These are phyloP conservation scores for Phoenix roebelenii DNA, from an alignment of 176 grass and related monocot genomes.

Conservation along the genomic window DNA sequence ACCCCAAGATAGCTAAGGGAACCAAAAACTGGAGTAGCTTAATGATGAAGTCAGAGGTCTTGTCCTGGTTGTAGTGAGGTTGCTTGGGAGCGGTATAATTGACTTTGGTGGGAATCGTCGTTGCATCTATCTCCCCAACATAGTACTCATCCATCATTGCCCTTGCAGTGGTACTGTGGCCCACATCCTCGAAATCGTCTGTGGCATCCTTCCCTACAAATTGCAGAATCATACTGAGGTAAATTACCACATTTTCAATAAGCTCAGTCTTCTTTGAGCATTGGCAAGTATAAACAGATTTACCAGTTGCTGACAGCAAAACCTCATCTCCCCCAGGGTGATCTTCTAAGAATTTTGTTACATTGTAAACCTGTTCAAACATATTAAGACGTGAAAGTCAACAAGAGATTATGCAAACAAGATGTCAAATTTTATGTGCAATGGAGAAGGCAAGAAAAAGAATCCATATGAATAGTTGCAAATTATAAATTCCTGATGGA, in stretches of 20 bases:
- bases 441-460: too few species aligned
- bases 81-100: constrained; percentile 9
- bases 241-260: too few species aligned
- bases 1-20: constrained; percentile 7
- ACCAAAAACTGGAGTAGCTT: constrained; percentile 15
- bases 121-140: constrained; percentile 26
- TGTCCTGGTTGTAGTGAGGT: constrained; percentile 17
- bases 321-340: constrained; percentile 97
- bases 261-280: too few species aligned
- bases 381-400: background rate
- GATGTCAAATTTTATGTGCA: too few species aligned
- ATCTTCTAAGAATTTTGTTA: constrained; percentile 94
- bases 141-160: constrained; percentile 29
- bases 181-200: constrained; percentile 4
- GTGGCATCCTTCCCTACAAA: background rate
- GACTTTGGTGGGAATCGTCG: constrained; percentile 15
- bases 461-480: too few species aligned
- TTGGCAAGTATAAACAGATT: background rate
- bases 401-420: too few species aligned
- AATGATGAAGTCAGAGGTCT: constrained; percentile 7
- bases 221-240: too few species aligned
- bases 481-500: too few species aligned
- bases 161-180: background rate
- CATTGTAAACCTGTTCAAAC: constrained; percentile 66
- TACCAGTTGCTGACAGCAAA: constrained; percentile 84